Evolutionary conservation across 306 rosid genomes (phyloP).

Genomic region (Medicago ruthenica): DNA sequence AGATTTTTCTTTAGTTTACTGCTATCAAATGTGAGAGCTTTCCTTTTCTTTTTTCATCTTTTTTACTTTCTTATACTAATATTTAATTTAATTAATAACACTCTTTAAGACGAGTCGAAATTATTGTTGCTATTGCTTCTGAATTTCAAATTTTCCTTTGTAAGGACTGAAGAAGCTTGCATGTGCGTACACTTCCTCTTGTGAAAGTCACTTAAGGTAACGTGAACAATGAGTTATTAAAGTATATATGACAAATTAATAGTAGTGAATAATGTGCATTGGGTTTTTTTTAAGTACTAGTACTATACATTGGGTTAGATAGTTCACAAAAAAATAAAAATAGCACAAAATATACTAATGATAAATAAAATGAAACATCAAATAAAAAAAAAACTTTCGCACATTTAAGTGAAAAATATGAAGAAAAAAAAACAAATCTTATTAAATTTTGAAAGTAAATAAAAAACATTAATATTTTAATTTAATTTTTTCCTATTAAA

Average conservation of each 20-base stretch:
- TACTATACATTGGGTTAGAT: too few relatives aligned
- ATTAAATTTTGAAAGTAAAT: too few relatives aligned
- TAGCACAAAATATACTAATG: too few relatives aligned
- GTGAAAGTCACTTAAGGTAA: neutral
- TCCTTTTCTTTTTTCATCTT: neutral
- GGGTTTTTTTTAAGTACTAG: too few relatives aligned
- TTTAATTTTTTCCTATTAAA: too few relatives aligned
- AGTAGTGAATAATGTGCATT: too few relatives aligned
- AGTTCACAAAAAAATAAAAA: too few relatives aligned
- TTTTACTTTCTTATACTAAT: slow-evolving; percentile 25
- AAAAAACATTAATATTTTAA: too few relatives aligned
- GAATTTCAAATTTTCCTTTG: slow-evolving; percentile 11
- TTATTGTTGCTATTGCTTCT: slow-evolving; percentile 22
- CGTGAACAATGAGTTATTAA: neutral
- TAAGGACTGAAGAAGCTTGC: neutral
- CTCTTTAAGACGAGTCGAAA: neutral
- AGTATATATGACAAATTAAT: neutral
- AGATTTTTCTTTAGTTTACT: slow-evolving; percentile 31
- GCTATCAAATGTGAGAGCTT: slow-evolving; percentile 21
- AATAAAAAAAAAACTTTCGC: too few relatives aligned
- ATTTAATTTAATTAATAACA: neutral
- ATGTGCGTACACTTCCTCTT: slow-evolving; percentile 2
- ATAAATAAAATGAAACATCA: too few relatives aligned
- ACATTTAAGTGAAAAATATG: too few relatives aligned
- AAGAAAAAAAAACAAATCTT: too few relatives aligned